Evolutionary conservation across 1,139 yeast species (phyloP).

Genomic region (Lodderomyces orthopsilosis): DNA sequence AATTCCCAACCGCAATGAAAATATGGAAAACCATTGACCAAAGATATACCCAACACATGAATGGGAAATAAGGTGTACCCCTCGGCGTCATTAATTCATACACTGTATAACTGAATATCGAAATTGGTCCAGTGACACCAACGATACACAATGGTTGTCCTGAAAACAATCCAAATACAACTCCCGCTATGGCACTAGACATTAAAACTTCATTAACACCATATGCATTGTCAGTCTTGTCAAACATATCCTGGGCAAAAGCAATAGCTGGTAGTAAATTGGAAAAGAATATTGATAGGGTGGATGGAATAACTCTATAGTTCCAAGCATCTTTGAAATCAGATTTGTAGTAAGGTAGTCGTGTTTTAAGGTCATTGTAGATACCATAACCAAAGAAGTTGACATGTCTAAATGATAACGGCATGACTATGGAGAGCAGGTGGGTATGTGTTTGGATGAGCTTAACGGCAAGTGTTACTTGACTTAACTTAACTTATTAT

Average conservation of each 20-base stretch:
- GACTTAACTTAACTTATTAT: too few species aligned
- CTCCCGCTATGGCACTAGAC: slow-evolving; percentile 84
- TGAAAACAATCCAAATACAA: slow-evolving; percentile 76
- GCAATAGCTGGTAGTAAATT: slow-evolving; percentile 92
- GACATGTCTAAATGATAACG: slow-evolving; percentile 13
- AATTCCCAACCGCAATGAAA: slow-evolving; percentile 65
- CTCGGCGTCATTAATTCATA: slow-evolving; percentile 69
- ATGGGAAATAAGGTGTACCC: slow-evolving; percentile 77
- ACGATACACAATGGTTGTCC: slow-evolving; percentile 95
- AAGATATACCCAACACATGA: slow-evolving; percentile 93
- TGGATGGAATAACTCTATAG: slow-evolving; percentile 86
- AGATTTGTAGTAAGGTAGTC: slow-evolving; percentile 66
- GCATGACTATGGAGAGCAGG: slow-evolving; percentile 8
- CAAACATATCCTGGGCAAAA: slow-evolving; percentile 96
- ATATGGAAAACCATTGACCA: slow-evolving; percentile 90
- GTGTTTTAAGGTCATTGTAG: slow-evolving; percentile 47
- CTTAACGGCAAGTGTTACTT: too few species aligned
- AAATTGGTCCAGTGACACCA: slow-evolving; percentile 96
- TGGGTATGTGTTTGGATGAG: too few species aligned
- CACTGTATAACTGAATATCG: slow-evolving; percentile 89
- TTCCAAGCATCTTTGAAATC: slow-evolving; percentile 84
- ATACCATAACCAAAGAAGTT: slow-evolving; percentile 53
- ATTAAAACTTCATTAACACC: slow-evolving; percentile 89
- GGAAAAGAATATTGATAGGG: slow-evolving; percentile 80
- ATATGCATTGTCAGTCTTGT: slow-evolving; percentile 78